Evolutionary conservation across 495 filamentous ascomycete species (phyloP).

Genomic region (Friedmanniomyces simplex): DNA sequence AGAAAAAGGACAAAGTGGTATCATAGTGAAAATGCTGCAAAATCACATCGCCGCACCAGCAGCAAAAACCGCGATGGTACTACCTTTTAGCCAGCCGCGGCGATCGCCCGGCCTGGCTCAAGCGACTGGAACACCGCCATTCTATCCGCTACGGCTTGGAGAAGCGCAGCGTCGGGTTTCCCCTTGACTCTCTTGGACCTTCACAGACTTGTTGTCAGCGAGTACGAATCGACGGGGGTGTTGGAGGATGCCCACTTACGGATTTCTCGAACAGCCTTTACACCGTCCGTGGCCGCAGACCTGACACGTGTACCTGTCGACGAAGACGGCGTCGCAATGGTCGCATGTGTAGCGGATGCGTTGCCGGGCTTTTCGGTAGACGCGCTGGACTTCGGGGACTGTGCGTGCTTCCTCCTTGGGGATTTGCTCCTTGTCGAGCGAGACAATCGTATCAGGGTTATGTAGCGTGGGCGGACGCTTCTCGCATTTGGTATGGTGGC

Average conservation of each 20-base stretch:
- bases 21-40: background rate
- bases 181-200: background rate
- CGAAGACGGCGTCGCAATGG: conserved; percentile 1
- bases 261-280: conserved; percentile 1
- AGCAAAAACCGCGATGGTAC: background rate
- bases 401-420: conserved; percentile 23
- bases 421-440: conserved; percentile 54
- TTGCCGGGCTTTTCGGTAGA: conserved; percentile 25
- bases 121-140: background rate
- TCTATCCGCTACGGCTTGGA: background rate
- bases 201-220: background rate
- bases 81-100: background rate
- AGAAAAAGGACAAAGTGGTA: background rate
- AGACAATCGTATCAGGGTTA: background rate
- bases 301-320: background rate
- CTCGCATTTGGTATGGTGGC: conserved; percentile 68
- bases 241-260: conserved; percentile 1
- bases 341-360: conserved; percentile 9
- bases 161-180: background rate
- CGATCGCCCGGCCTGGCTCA: background rate
- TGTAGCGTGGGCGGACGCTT: conserved; percentile 58
- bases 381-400: conserved; percentile 27
- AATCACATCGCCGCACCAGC: background rate
- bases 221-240: too few species aligned
- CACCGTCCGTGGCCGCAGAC: conserved; percentile 6